Conservation (phyloP, 164 flowering plant genomes). For the Pachysandra terminalis region DNA sequence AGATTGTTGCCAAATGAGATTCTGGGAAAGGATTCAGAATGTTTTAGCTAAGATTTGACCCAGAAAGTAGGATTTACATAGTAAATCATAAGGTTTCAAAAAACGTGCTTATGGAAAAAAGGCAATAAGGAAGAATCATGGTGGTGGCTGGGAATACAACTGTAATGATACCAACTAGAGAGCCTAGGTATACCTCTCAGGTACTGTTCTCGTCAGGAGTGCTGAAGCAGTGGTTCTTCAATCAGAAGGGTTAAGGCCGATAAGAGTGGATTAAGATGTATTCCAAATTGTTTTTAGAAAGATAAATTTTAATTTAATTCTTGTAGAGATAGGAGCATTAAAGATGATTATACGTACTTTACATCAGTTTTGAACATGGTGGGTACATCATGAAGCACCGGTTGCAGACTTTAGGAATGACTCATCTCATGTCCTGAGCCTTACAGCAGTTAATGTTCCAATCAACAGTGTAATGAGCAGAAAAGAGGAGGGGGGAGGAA, state of each 20-base stretch:
- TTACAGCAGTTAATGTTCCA: background rate
- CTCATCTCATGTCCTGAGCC: background rate
- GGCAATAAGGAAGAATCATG: too few relatives aligned
- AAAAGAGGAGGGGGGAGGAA: too few relatives aligned
- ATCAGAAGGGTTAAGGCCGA: background rate
- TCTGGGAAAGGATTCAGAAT: too few relatives aligned
- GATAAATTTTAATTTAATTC: background rate
- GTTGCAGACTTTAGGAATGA: background rate
- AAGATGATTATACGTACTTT: background rate
- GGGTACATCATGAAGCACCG: background rate
- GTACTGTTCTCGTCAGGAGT: background rate
- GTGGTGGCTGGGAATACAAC: too few relatives aligned
- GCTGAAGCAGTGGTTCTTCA: too few relatives aligned
- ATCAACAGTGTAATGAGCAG: too few relatives aligned
- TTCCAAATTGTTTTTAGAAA: background rate
- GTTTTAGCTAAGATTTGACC: too few relatives aligned
- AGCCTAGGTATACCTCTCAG: background rate
- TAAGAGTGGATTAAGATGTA: background rate
- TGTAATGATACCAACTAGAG: background rate
- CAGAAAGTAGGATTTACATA: too few relatives aligned
- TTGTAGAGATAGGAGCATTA: background rate
- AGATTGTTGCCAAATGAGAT: too few relatives aligned
- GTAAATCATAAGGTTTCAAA: too few relatives aligned
- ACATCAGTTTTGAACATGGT: background rate
- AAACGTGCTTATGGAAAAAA: too few relatives aligned